A percentile compares a stretch with the other conserved stretches of the same genome.
Conservation (phyloP, 768 basidiomycete genomes). For the Collybia sp. region DNA sequence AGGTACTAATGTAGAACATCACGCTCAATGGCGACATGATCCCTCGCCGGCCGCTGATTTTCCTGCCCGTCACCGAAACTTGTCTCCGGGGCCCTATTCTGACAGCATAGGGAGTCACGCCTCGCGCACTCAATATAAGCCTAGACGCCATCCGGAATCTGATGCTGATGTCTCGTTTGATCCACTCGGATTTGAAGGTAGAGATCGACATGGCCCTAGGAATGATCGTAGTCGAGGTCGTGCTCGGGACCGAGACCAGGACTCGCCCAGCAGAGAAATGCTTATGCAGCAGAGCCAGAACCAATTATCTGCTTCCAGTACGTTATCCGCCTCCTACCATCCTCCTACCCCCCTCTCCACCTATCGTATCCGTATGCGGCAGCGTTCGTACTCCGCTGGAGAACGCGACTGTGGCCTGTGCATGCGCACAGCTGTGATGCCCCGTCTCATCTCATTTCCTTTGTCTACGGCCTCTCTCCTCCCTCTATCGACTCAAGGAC, state of each 20-base stretch:
- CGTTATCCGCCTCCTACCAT: constrained; percentile 56
- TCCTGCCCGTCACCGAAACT: too few species aligned
- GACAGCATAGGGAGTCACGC: constrained; percentile 1
- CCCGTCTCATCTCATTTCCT: constrained; percentile 14
- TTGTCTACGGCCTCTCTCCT: constrained; percentile 23
- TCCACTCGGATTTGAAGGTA: constrained; percentile 12
- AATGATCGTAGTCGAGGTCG: constrained; percentile 21
- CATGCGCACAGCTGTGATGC: constrained; percentile 16
- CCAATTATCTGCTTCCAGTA: constrained; percentile 43
- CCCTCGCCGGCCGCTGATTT: too few species aligned
- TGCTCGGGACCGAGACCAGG: constrained; percentile 23
- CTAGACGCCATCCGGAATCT: constrained; percentile 3
- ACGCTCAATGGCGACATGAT: too few species aligned
- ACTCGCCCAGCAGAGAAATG: constrained; percentile 15
- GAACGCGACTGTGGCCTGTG: constrained; percentile 11
- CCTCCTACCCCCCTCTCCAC: constrained; percentile 31
- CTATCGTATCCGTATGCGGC: constrained; percentile 27
- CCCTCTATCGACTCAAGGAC: constrained; percentile 31
- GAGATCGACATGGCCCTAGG: constrained; percentile 16
- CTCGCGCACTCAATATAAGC: constrained; percentile 7
- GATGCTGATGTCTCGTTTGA: constrained; percentile 6
- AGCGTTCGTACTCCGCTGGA: constrained; percentile 15
- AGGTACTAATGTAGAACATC: too few species aligned
- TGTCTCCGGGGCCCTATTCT: too few species aligned
- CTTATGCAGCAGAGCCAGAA: constrained; percentile 21